Conservation (phyloP, 352 stramenopile genomes). For the Paralagenidium karlingii region DNA sequence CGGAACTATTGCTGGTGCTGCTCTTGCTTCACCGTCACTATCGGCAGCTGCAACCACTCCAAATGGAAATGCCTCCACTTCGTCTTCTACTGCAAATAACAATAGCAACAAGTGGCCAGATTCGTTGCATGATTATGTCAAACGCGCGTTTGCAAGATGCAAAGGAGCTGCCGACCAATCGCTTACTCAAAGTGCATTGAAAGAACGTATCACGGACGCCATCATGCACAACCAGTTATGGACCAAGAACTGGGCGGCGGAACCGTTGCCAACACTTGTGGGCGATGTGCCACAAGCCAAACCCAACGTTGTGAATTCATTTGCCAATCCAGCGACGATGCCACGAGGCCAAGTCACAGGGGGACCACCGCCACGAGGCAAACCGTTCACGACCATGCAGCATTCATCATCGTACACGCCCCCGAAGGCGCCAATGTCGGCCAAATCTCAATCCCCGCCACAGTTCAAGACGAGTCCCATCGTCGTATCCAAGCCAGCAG, state of each 20-base stretch:
- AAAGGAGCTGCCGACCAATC: conserved; percentile 61
- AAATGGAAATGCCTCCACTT: conserved; percentile 3
- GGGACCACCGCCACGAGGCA: too few species aligned
- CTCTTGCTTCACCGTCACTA: conserved; percentile 1
- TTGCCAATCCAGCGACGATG: too few species aligned
- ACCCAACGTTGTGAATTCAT: background rate
- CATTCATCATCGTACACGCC: too few species aligned
- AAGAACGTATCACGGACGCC: conserved; percentile 71
- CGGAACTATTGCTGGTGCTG: background rate
- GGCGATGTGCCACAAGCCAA: conserved; percentile 15
- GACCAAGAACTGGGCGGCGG: conserved; percentile 72
- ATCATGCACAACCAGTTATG: conserved; percentile 76
- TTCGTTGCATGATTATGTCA: conserved; percentile 76
- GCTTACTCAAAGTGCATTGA: conserved; percentile 67
- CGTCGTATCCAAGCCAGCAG: too few species aligned
- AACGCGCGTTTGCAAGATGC: conserved; percentile 69
- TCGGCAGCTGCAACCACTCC: background rate
- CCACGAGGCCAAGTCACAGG: too few species aligned
- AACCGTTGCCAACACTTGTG: conserved; percentile 59
- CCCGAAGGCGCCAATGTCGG: too few species aligned
- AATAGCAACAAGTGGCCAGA: conserved; percentile 70
- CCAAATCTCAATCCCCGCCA: too few species aligned
- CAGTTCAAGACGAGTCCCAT: too few species aligned
- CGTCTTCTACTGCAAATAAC: conserved; percentile 5
- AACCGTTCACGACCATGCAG: too few species aligned